Base-by-base conservation (phyloP, 805 yeast genomes). In the Zygosaccharomyces lentus region DNA sequence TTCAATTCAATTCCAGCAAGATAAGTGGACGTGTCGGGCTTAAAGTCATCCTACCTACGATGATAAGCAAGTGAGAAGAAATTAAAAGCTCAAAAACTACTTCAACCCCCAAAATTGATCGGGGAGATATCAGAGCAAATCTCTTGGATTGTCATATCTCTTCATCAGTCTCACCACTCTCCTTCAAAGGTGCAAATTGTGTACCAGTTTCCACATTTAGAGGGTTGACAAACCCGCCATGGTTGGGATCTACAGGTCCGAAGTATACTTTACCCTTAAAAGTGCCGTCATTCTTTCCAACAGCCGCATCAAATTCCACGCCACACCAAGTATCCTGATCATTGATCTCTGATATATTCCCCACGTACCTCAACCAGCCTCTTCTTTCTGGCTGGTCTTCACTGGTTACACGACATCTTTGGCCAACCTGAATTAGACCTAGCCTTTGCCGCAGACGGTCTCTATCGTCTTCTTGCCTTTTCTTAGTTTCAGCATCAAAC, bases 221-320 rank as follows among this genome's bases (percentile, higher is more conserved):
- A 0, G 96, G 95, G 48, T 77, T 77, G 10, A 89, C 78, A 62
- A 91, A 87, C 5, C 88, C 80, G 4, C 97, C 97, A 57, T 86
- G 81, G 16, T 75, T 74, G 0, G 57, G 57, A 5, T 58, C 57
- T 5, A 70, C 68, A 26, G 88, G 78, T 4, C 71, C 67, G 59
- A 91, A 90, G 52, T 85, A 75, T 29, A 72, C 57, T 1, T 54
- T 61, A 0, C 87, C 89, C 29, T 80, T 77, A 32, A 88, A 68
- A 16, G 78, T 66, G 0, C 98, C 98, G 58, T 87, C 79, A 58
- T 90, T 87, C 62, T 84, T 87, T 4, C 98, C 98, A 6, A 77
- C 75, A 0, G 97, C 91, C 54, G 85, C 88, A 55, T 86, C 93
- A 45, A 89, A 81, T 55, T 82, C 86, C 3, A 91, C 76, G 0